These are phyloP conservation scores for Prunus armeniaca DNA, from an alignment of 306 rosid genomes.

Conservation along the genomic window DNA sequence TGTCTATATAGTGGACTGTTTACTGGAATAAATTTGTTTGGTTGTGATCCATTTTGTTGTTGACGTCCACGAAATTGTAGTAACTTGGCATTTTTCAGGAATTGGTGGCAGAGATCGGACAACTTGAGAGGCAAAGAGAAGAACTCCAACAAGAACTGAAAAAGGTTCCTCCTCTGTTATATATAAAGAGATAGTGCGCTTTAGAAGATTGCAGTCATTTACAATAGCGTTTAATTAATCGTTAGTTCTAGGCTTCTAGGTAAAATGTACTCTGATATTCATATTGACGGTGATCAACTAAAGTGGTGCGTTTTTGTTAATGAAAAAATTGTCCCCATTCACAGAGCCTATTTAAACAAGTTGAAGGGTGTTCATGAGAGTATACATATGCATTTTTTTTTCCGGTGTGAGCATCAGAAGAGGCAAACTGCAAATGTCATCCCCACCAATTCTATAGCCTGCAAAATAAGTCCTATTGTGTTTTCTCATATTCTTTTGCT, in stretches of 20 bases:
- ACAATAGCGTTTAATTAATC: neutral
- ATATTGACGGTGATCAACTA: neutral
- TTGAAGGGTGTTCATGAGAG: neutral
- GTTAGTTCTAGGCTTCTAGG: neutral
- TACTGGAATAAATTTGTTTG: neutral
- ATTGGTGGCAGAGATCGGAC: conserved; percentile 56
- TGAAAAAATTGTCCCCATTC: neutral
- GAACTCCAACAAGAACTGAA: conserved; percentile 71
- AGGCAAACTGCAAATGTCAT: conserved; percentile 1
- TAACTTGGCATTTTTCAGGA: conserved; percentile 60
- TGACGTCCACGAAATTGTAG: conserved; percentile 4
- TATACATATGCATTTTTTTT: neutral
- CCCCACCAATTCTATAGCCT: neutral
- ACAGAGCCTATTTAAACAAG: neutral
- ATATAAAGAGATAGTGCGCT: neutral
- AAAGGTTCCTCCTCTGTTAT: conserved; percentile 44
- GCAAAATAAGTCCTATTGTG: conserved; percentile 19
- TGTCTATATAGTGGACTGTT: neutral
- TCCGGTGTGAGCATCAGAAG: neutral
- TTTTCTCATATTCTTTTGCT: conserved; percentile 15
- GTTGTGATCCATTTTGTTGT: conserved; percentile 14
- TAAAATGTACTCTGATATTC: neutral
- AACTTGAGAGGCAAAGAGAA: conserved; percentile 65
- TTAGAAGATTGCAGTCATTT: neutral
- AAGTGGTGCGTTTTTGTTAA: no score